Evolutionary conservation across 768 basidiomycete genomes (phyloP), one percentile per base, ranked within the genome.

Genomic region (Tulasnella sp.): DNA sequence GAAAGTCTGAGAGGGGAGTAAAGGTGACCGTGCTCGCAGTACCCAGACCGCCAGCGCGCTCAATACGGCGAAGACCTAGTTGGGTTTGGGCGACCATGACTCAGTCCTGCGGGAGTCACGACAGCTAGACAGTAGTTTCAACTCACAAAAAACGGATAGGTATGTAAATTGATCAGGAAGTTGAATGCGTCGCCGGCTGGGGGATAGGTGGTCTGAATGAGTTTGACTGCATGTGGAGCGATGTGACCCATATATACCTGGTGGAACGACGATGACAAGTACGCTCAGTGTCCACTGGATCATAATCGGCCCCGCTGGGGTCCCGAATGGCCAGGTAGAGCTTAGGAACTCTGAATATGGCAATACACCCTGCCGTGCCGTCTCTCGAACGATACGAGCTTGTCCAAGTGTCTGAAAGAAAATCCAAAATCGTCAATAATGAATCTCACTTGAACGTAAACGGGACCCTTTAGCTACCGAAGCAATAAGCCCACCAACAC

Each of bases 361-460:
- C 17, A 81, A 68, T 3, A 81, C 68, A 10, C 79, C 79, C 69
- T 80, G 78, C 50, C 79, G 71, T 13, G 75, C 78, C 30, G 78
- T 71, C 67, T 81, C 80, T 23, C 78, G 74, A 27, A 80, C 70
- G 48, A 79, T 68, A 41, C 78, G 73, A 13, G 76, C 69, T 67
- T 76, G 68, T 7, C 74, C 77, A 56, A 78, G 70, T 42, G 73
- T 68, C 67, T 68, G 34, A 4, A 48, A n/a, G 42, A 17, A 5
- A 5, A 58, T 38, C 24, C 1, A 52, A 21, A n/a, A 24, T 19
- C 30, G 34, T 17, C 43, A 8, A 24, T 49, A 19, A 59, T 10
- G 19, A 43, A 19, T n/a, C n/a, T n/a, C n/a, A n/a, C n/a, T n/a
- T n/a, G n/a, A n/a, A n/a, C n/a, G n/a, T n/a, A n/a, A n/a, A n/a